Conservation (phyloP, 164 flowering plant genomes). For the Sextonia rubra region DNA sequence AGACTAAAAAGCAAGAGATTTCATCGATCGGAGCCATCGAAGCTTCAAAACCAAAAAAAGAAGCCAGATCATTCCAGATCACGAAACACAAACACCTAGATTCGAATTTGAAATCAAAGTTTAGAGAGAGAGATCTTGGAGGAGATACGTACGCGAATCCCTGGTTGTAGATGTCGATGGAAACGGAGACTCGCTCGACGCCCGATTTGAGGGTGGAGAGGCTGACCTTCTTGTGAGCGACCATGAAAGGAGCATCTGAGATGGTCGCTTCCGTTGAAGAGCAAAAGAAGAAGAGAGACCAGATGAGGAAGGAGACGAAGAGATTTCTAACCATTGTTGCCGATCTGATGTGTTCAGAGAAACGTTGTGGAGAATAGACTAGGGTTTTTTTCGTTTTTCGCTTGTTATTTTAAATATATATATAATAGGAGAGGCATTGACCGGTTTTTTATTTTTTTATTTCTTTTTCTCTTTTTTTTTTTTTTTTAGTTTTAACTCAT, state of each 20-base stretch:
- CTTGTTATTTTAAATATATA: too few relatives aligned
- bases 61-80: too few relatives aligned
- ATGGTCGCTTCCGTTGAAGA: slow-evolving; percentile 26
- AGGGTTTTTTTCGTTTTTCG: too few relatives aligned
- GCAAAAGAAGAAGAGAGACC: slow-evolving; percentile 11
- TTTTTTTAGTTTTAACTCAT: too few relatives aligned
- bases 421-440: too few relatives aligned
- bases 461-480: too few relatives aligned
- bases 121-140: background rate
- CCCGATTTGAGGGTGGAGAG: slow-evolving; percentile 76
- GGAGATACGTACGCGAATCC: slow-evolving; percentile 61
- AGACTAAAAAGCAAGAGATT: background rate
- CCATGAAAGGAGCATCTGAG: slow-evolving; percentile 72
- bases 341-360: too few relatives aligned
- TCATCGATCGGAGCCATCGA: background rate
- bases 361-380: too few relatives aligned
- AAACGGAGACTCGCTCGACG: slow-evolving; percentile 68
- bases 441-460: too few relatives aligned
- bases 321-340: too few relatives aligned
- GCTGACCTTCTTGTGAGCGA: slow-evolving; percentile 87
- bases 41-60: too few relatives aligned
- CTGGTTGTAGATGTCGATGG: slow-evolving; percentile 83
- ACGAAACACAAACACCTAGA: background rate
- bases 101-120: background rate
- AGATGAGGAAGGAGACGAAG: too few relatives aligned